Evolutionary conservation across 108 stramenopile species (phyloP), one percentile per base, ranked within the genome.

Genomic region (Halocafeteria seosinensis): DNA sequence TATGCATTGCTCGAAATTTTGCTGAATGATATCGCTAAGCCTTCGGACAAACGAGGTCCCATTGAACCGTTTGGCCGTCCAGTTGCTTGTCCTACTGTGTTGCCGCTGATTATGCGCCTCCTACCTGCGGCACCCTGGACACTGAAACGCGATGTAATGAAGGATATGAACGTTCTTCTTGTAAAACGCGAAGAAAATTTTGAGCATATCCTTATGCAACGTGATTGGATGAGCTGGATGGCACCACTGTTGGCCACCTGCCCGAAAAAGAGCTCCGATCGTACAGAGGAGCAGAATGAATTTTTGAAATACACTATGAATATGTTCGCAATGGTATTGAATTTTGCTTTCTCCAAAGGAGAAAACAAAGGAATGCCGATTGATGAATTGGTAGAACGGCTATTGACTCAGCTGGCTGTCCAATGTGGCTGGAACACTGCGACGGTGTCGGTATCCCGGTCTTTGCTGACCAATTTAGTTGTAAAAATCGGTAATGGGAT

Each of bases 121-220:
- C 34, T n/a, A 13, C n/a, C 11, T 12, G 21, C 28, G 17, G 57
- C 57, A 3, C 28, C 57, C 11, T 59, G 57, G 57, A 2, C 57
- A 17, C 12, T 59, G 57, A 33, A 35, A 33, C 17, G 2, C 13
- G 12, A 28, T 35, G 28, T 59, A 11, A 12, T 59, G 57, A 59
- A 59, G 57, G 57, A 59, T 35, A 24, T 59, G 34, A 59, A 59
- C 57, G n/a, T 59, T 12, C 6, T 59, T 33, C 57, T 59, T 17
- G 28, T 59, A 11, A 6, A n/a, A 2, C 6, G 25, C 5, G 57
- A 59, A 11, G 57, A 59, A 12, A 59, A 59, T 17, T 59, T 59
- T 35, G 1, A 33, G 11, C n/a, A 35, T 11, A n/a, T 59, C 27
- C 5, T 59, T 33, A 2, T 13, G 13, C 2, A 6, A 12, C 2